Conservation (phyloP, 129 eudicot species). For the Lactuca saligna region DNA sequence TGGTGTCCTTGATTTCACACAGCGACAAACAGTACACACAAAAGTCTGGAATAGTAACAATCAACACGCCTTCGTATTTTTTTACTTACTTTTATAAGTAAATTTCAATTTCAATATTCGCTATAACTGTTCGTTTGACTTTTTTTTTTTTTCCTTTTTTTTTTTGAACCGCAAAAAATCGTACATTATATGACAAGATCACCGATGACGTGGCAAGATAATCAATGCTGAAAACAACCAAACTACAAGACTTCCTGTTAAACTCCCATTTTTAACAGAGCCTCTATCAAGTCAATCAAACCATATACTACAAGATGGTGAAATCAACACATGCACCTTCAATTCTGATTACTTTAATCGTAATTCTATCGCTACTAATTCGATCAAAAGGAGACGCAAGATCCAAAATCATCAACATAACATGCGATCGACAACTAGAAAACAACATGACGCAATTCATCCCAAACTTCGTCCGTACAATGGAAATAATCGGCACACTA, state of each 20-base stretch:
- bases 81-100: background rate
- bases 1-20: background rate
- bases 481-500: conserved; percentile 51
- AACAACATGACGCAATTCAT: conserved; percentile 41
- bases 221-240: too few species aligned
- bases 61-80: background rate
- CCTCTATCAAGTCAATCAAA: conserved; percentile 4
- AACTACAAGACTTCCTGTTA: background rate
- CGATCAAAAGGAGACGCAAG: conserved; percentile 54
- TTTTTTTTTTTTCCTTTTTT: too few species aligned
- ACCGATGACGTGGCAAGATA: too few species aligned
- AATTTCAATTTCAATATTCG: background rate
- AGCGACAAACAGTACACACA: background rate
- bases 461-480: conserved; percentile 52
- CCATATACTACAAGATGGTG: conserved; percentile 23
- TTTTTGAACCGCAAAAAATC: too few species aligned
- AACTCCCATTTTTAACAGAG: background rate
- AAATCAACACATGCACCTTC: conserved; percentile 9
- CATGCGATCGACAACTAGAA: conserved; percentile 39
- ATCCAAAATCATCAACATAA: conserved; percentile 38
- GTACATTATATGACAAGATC: too few species aligned
- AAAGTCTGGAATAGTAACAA: background rate
- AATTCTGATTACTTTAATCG: conserved; percentile 12
- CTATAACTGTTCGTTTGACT: background rate
- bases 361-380: conserved; percentile 23